Evolutionary conservation across 208 protist species (phyloP).

Genomic region (Borovskyia barvae): DNA sequence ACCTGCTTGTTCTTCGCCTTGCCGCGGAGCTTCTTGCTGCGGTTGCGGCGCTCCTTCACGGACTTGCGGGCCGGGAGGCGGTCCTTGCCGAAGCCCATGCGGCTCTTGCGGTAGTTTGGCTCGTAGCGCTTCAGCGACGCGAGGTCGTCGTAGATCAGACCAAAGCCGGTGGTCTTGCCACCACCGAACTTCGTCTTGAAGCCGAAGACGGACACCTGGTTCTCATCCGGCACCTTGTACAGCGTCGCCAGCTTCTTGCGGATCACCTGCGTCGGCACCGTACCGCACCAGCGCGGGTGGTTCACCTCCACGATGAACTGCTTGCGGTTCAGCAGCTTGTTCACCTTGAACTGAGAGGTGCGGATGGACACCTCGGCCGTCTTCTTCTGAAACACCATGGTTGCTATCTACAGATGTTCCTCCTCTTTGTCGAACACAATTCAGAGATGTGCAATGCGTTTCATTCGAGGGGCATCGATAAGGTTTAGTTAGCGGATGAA

Average conservation of each 20-base stretch:
- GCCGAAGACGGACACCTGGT: slow-evolving; percentile 96
- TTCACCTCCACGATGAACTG: slow-evolving; percentile 98
- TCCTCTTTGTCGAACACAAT: too few species aligned
- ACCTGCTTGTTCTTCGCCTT: slow-evolving; percentile 94
- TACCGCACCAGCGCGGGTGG: slow-evolving; percentile 86
- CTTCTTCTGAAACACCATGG: slow-evolving; percentile 92
- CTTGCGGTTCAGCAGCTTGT: slow-evolving; percentile 98
- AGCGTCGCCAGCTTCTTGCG: slow-evolving; percentile 95
- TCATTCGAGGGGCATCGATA: too few species aligned
- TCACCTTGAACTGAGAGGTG: slow-evolving; percentile 99
- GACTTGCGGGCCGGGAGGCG: slow-evolving; percentile 94
- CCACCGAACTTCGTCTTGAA: slow-evolving; percentile 99
- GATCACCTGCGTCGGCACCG: slow-evolving; percentile 94
- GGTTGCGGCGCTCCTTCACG: slow-evolving; percentile 99
- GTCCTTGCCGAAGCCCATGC: slow-evolving; percentile 92
- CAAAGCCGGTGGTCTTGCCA: slow-evolving; percentile 98
- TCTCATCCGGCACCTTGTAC: slow-evolving; percentile 97
- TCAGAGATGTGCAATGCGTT: too few species aligned
- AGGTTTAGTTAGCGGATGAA: too few species aligned
- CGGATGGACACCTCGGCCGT: slow-evolving; percentile 90
- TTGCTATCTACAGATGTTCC: too few species aligned
- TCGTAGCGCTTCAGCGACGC: slow-evolving; percentile 95
- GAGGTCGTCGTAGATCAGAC: slow-evolving; percentile 99
- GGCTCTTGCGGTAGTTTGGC: slow-evolving; percentile 97
- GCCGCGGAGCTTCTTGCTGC: slow-evolving; percentile 97